Conservation (phyloP, 805 yeast species). For the Yarrowia bubula region DNA sequence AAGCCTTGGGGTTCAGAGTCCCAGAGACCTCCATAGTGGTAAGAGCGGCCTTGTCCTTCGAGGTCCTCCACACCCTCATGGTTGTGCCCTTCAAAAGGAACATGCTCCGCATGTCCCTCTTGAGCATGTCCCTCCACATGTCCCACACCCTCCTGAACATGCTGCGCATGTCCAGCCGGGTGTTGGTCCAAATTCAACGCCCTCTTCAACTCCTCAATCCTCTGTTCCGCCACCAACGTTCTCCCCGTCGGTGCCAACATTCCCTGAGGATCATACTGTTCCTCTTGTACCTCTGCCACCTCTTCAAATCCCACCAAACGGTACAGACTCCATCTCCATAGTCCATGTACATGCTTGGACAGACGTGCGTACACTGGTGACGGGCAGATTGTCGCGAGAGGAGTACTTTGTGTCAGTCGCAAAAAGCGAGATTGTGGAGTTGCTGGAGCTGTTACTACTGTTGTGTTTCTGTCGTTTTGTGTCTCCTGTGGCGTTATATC, state of each 20-base stretch:
- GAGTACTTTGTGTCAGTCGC: not conserved
- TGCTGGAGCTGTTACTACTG: no score
- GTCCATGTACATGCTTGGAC: not conserved
- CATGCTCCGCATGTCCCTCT: no score
- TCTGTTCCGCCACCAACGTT: not conserved
- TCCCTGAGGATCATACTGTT: not conserved
- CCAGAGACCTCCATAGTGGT: no score
- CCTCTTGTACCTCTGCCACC: not conserved
- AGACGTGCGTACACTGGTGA: slow-evolving; percentile 2
- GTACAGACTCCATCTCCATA: slow-evolving; percentile 1
- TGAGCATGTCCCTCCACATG: no score
- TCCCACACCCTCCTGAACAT: no score
- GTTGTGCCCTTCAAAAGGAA: no score
- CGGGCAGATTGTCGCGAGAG: not conserved
- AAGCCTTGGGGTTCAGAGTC: no score
- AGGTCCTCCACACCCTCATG: no score
- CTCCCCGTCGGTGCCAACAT: not conserved
- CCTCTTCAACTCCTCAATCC: not conserved
- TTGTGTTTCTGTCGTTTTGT: no score
- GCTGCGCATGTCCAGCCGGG: not conserved
- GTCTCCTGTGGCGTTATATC: no score
- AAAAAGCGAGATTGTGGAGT: no score
- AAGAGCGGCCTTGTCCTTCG: no score
- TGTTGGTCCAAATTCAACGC: not conserved
- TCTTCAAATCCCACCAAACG: not conserved